phyloP scores from a whole-genome alignment of 2,329 filamentous ascomycete species.

The Xylariaceae sp. region DNA sequence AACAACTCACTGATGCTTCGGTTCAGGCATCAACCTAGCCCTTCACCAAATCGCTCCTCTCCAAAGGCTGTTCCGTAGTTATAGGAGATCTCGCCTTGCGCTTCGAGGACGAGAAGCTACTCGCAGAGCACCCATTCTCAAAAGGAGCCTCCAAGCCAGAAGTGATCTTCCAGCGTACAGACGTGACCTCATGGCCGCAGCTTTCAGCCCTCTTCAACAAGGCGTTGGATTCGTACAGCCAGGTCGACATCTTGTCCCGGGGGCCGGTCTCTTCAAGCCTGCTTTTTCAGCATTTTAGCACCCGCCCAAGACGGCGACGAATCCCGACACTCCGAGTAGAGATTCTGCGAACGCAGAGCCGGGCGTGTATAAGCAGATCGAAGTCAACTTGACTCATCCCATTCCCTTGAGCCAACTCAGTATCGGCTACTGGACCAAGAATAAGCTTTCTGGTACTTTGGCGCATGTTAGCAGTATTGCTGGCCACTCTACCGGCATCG shows the following conservation, averaged over 20 bases:
- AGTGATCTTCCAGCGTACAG: conserved; percentile 3
- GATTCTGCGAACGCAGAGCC: conserved; percentile 3
- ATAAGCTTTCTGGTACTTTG: conserved; percentile 2
- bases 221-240: not conserved
- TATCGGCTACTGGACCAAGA: conserved; percentile 4
- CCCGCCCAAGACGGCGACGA: conserved; percentile 1
- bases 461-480: conserved; percentile 6
- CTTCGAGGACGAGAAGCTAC: not conserved
- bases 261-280: conserved; percentile 10
- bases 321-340: conserved; percentile 1
- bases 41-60: conserved; percentile 3
- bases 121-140: not conserved
- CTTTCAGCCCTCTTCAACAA: conserved; percentile 5
- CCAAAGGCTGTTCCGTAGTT: conserved; percentile 4
- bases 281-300: conserved; percentile 6
- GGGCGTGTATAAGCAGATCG: conserved; percentile 5
- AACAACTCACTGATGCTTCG: not conserved
- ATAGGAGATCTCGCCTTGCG: conserved; percentile 3
- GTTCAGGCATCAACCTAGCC: conserved; percentile 4
- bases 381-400: conserved; percentile 7
- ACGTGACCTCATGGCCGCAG: conserved; percentile 6
- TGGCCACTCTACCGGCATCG: not conserved
- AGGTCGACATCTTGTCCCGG: conserved; percentile 6
- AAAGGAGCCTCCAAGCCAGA: not conserved
- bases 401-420: conserved; percentile 7